A percentile compares a stretch with the other conserved stretches of the same genome.
phyloP scores from a whole-genome alignment of 1,139 yeast genomes.

The Spathaspora sp. region DNA sequence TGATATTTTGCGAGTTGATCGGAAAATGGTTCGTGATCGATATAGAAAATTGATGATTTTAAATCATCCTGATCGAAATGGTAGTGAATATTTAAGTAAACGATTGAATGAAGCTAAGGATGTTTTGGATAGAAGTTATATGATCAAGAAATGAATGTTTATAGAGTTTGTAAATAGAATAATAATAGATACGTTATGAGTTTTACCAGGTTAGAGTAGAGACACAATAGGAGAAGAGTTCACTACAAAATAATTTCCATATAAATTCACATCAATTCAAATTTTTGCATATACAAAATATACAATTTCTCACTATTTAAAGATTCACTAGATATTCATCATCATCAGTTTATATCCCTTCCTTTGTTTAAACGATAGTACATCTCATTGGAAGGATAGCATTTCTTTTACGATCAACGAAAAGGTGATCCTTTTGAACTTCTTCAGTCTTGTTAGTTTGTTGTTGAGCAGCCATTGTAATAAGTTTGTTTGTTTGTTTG shows the following conservation, averaged over 20 bases:
- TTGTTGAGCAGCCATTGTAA: conserved; percentile 11
- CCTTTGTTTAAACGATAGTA: not conserved
- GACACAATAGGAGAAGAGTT: too few species aligned
- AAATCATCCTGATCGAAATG: conserved; percentile 79
- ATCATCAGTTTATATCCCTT: not conserved
- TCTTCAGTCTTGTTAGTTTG: conserved; percentile 1
- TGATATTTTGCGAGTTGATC: conserved; percentile 48
- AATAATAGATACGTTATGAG: not conserved
- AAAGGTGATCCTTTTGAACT: conserved; percentile 1
- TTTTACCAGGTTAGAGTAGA: not conserved
- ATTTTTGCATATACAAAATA: not conserved
- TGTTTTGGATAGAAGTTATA: conserved; percentile 56
- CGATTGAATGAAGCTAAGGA: conserved; percentile 78
- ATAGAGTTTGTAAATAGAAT: not conserved
- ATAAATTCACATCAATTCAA: not conserved
- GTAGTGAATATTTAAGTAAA: conserved; percentile 68
- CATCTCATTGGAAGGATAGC: conserved; percentile 3
- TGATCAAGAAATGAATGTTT: conserved; percentile 23
- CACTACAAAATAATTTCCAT: not conserved
- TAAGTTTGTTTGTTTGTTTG: not conserved
- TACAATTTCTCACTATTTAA: not conserved
- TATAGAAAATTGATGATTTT: conserved; percentile 65
- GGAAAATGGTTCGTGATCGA: conserved; percentile 45
- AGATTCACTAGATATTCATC: not conserved
- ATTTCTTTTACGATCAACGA: conserved; percentile 3